Conservation (phyloP, 2,329 filamentous ascomycete species). For the Capronia coronata region DNA sequence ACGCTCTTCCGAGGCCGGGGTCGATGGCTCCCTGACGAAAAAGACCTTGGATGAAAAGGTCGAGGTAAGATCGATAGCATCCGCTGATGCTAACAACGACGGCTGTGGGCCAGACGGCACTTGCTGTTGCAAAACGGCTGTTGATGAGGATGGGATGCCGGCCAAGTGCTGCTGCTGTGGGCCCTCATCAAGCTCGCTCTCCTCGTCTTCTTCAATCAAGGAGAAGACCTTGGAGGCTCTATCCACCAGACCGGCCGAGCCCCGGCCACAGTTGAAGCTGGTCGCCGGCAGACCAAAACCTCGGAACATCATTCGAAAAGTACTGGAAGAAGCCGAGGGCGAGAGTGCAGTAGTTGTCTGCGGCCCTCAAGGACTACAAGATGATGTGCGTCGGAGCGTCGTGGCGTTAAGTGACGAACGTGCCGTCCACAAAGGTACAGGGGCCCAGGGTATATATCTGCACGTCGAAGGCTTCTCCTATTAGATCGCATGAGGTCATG, state of each 20-base stretch:
- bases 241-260: slow-evolving; percentile 24
- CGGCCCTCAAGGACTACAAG: slow-evolving; percentile 50
- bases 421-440: slow-evolving; percentile 61
- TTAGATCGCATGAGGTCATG: slow-evolving; percentile 21
- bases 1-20: slow-evolving; percentile 1
- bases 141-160: slow-evolving; percentile 39
- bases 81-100: slow-evolving; percentile 12
- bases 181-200: slow-evolving; percentile 8
- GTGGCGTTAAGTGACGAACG: slow-evolving; percentile 57
- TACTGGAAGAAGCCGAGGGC: slow-evolving; percentile 53
- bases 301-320: slow-evolving; percentile 47
- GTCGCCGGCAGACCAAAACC: slow-evolving; percentile 49
- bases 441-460: slow-evolving; percentile 57
- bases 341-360: slow-evolving; percentile 60
- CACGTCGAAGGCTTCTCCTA: slow-evolving; percentile 55
- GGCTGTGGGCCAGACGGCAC: slow-evolving; percentile 30
- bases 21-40: slow-evolving; percentile 20
- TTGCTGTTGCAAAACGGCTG: slow-evolving; percentile 47
- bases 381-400: slow-evolving; percentile 50
- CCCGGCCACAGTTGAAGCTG: slow-evolving; percentile 31
- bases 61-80: slow-evolving; percentile 9
- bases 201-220: slow-evolving; percentile 11
- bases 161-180: slow-evolving; percentile 11
- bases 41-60: slow-evolving; percentile 1
- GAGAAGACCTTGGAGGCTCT: slow-evolving; percentile 1